phyloP scores from a whole-genome alignment of 345 rosid genomes.

The Eucalyptus tenuipes region DNA sequence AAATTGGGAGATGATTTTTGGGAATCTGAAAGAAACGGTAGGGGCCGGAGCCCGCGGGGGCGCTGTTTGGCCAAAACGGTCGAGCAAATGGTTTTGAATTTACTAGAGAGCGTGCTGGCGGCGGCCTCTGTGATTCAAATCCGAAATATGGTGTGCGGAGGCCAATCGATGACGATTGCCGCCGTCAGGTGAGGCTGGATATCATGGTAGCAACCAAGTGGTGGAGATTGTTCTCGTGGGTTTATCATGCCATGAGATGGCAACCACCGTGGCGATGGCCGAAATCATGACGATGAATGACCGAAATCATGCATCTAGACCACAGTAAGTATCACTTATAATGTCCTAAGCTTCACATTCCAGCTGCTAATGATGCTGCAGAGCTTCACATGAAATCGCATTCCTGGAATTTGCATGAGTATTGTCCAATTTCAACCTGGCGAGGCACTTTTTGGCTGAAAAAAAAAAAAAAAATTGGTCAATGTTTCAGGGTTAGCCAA shows the following conservation, averaged over 20 bases:
- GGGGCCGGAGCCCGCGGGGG: not conserved
- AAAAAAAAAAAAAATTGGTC: not conserved
- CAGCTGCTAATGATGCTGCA: accelerated
- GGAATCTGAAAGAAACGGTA: not conserved
- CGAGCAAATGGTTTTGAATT: too few species aligned
- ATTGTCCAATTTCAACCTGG: not conserved
- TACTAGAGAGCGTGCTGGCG: accelerated
- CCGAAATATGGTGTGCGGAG: not conserved
- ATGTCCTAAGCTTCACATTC: not conserved
- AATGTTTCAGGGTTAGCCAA: not conserved
- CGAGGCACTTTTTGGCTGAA: not conserved
- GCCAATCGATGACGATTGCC: too few species aligned
- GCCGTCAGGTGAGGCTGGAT: not conserved
- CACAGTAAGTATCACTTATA: not conserved
- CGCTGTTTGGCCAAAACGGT: too few species aligned
- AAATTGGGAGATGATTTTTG: not conserved
- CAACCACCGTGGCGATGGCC: accelerated
- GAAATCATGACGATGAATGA: too few species aligned
- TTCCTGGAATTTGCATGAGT: not conserved
- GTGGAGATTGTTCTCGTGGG: not conserved
- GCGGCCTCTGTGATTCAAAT: not conserved
- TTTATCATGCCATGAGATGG: too few species aligned
- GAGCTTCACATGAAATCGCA: not conserved
- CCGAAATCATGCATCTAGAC: not conserved
- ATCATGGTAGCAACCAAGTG: not conserved